phyloP scores from a whole-genome alignment of 1,139 yeast genomes.

The Debaryomyces sp. region DNA sequence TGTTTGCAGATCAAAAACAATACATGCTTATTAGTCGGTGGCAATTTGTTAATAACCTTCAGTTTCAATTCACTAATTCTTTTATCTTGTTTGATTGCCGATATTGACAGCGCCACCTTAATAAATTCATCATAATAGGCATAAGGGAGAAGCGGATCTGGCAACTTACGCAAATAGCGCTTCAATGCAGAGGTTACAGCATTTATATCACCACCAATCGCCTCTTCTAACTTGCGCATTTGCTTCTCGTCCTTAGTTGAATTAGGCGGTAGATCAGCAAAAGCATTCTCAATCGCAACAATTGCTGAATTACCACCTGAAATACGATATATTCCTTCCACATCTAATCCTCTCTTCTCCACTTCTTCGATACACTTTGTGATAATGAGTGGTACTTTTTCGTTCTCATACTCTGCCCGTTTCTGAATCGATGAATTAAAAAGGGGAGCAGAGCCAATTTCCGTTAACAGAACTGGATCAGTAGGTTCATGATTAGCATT shows the following conservation, averaged over 20 bases:
- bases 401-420: slow-evolving; percentile 62
- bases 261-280: slow-evolving; percentile 32
- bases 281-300: slow-evolving; percentile 54
- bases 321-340: slow-evolving; percentile 89
- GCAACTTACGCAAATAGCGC: slow-evolving; percentile 80
- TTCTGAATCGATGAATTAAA: slow-evolving; percentile 57
- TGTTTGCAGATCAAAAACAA: slow-evolving; percentile 64
- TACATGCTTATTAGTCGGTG: slow-evolving; percentile 66
- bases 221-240: slow-evolving; percentile 45
- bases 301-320: slow-evolving; percentile 87
- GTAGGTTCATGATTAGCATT: slow-evolving; percentile 12
- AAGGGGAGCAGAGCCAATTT: slow-evolving; percentile 29
- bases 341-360: slow-evolving; percentile 68
- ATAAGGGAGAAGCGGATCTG: slow-evolving; percentile 82
- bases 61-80: slow-evolving; percentile 30
- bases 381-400: slow-evolving; percentile 68
- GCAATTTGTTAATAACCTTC: slow-evolving; percentile 48
- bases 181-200: slow-evolving; percentile 87
- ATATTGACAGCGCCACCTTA: slow-evolving; percentile 35
- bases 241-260: slow-evolving; percentile 38
- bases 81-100: slow-evolving; percentile 33
- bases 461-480: slow-evolving; percentile 6
- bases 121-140: slow-evolving; percentile 70
- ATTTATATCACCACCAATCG: slow-evolving; percentile 71
- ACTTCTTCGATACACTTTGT: slow-evolving; percentile 77